Evolutionary conservation across 2,329 filamentous ascomycete species (phyloP), one percentile per base, ranked within the genome.

Genomic region (Paracorniculantispora psalliotae): DNA sequence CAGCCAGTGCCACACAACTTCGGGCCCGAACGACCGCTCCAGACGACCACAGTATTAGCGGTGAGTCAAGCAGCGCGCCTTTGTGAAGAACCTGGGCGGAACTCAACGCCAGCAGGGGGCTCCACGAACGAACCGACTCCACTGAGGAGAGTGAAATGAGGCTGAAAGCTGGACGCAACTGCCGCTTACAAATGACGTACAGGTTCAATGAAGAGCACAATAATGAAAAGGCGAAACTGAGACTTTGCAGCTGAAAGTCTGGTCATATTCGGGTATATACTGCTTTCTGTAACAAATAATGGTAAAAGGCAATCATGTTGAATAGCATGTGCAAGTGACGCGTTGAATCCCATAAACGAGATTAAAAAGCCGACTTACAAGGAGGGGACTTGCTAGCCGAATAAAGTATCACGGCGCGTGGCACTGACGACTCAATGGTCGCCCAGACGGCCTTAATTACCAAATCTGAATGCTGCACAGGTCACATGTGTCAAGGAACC

Each of bases 41-140:
- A 28, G 49, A 5, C 19, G 41, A 33, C 52, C 41, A 47, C 39
- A 23, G 35, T 55, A 54, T 46, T 28, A 28, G 52, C 52, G 52
- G 52, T 55, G 52, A 55, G 52, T 47, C 52, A 46, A 26, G 21
- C 23, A 23, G 28, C 13, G 21, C 35, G n/a, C n/a, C 2, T 41
- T 33, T 21, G 21, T 19, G 37, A 30, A 35, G 12, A 35, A 28
- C 19, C 28, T 25, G 43, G 19, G 26, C 19, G 19, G 43, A 47
- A 47, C 43, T 35, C 19, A 41, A 47, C 35, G 52, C 28, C 12
- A 15, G 52, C 33, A 30, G 41, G 37, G 39, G n/a, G 41, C 28
- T 33, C n/a, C 25, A 54, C n/a, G 51, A 43, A 37, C 39, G n/a
- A n/a, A n/a, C n/a, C 17, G 13, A 54, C 52, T 47, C 52, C 52